Percentiles rank a stretch among this genome's conserved stretches.
phyloP scores from a whole-genome alignment of 2,329 filamentous ascomycete species.

The Ophiocordyceps robertsii region DNA sequence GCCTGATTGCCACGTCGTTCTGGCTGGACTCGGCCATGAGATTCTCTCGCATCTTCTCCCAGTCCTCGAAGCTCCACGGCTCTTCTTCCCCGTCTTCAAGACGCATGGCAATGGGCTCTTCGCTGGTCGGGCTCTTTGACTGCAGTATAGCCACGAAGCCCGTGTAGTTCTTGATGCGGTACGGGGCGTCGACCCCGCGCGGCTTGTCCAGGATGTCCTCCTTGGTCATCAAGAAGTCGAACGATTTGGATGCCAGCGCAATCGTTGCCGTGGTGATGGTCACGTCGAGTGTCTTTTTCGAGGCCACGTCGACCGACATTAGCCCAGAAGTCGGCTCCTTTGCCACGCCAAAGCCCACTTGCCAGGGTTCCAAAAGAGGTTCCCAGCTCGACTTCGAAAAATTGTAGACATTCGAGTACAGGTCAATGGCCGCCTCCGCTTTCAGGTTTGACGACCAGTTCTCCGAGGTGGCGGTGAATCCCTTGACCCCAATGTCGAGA shows the following conservation, averaged over 20 bases:
- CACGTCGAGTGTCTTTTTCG: slow-evolving; percentile 80
- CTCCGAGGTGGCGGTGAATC: slow-evolving; percentile 69
- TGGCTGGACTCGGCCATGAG: slow-evolving; percentile 71
- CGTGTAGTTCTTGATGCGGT: slow-evolving; percentile 88
- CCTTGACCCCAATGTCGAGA: slow-evolving; percentile 84
- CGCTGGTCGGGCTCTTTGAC: slow-evolving; percentile 53
- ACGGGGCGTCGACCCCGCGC: slow-evolving; percentile 80
- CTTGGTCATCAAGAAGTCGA: slow-evolving; percentile 79
- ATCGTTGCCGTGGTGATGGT: slow-evolving; percentile 91
- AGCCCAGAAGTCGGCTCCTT: slow-evolving; percentile 63
- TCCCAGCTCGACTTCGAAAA: slow-evolving; percentile 99
- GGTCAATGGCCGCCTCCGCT: slow-evolving; percentile 80
- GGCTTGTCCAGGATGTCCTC: slow-evolving; percentile 83
- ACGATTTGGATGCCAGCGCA: slow-evolving; percentile 82
- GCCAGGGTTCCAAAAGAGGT: slow-evolving; percentile 90
- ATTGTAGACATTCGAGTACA: slow-evolving; percentile 95
- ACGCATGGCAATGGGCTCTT: slow-evolving; percentile 59
- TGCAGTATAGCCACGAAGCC: slow-evolving; percentile 82
- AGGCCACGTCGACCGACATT: slow-evolving; percentile 73
- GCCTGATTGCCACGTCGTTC: slow-evolving; percentile 65
- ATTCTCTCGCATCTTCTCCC: slow-evolving; percentile 90
- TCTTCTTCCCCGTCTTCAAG: slow-evolving; percentile 80
- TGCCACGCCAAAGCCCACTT: slow-evolving; percentile 79
- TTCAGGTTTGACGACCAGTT: slow-evolving; percentile 87
- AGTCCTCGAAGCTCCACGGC: slow-evolving; percentile 94